Conservation (phyloP, 805 yeast species). For the Metschnikowia lochheadii region DNA sequence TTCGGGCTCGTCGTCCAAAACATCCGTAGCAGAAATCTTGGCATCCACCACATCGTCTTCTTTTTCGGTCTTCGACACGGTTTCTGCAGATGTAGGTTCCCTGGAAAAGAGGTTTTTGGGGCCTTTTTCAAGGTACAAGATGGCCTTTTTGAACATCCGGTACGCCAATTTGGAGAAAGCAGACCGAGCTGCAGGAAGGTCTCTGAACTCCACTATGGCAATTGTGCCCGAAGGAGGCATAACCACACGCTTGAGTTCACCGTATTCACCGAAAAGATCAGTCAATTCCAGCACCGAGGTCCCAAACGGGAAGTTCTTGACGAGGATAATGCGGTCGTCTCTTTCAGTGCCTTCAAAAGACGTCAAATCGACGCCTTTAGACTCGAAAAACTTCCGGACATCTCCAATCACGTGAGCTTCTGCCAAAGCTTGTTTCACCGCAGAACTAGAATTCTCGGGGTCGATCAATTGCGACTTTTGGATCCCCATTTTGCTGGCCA, state of each 20-base stretch:
- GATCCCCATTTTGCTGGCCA: conserved; percentile 80
- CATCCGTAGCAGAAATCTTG: conserved; percentile 42
- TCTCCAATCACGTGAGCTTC: conserved; percentile 94
- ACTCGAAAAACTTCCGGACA: conserved; percentile 82
- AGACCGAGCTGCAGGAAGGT: conserved; percentile 75
- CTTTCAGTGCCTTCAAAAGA: conserved; percentile 63
- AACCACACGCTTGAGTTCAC: conserved; percentile 71
- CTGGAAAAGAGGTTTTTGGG: conserved; percentile 75
- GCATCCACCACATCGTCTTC: conserved; percentile 24
- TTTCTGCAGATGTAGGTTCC: conserved; percentile 44
- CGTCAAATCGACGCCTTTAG: conserved; percentile 77
- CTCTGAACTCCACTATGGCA: conserved; percentile 87
- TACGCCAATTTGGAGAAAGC: conserved; percentile 88
- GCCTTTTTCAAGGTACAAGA: conserved; percentile 89
- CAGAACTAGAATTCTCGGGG: conserved; percentile 80
- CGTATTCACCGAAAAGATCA: conserved; percentile 75
- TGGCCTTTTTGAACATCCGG: conserved; percentile 81
- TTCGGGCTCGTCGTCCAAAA: conserved; percentile 28
- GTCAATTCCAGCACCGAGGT: conserved; percentile 77
- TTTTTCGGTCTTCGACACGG: conserved; percentile 18
- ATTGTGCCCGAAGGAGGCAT: conserved; percentile 98
- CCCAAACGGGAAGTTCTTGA: conserved; percentile 88
- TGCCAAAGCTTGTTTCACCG: conserved; percentile 95
- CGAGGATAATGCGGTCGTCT: conserved; percentile 76
- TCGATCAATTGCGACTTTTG: conserved; percentile 80